Evolutionary conservation across 2,329 filamentous ascomycete genomes (phyloP).

Genomic region (Tolypocladium cylindrosporum): DNA sequence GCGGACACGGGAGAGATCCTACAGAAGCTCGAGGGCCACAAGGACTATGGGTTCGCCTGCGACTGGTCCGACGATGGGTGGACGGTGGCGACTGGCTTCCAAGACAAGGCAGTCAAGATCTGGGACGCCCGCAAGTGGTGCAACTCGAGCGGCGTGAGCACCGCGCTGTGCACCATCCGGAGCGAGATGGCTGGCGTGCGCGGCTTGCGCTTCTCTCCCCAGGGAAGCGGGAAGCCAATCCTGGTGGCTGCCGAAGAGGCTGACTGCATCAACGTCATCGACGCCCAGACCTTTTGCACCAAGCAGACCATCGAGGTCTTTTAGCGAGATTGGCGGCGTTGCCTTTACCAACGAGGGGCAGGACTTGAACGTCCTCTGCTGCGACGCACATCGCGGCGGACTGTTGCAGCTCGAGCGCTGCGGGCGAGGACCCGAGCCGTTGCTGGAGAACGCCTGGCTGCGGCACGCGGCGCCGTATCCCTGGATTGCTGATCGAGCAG

Average conservation of each 20-base stretch:
- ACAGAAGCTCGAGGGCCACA: conserved; percentile 51
- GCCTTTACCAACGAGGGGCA: conserved; percentile 57
- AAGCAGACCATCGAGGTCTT: conserved; percentile 66
- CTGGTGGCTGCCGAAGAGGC: conserved; percentile 68
- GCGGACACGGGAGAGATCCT: conserved; percentile 53
- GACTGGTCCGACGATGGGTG: conserved; percentile 72
- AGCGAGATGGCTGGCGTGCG: conserved; percentile 61
- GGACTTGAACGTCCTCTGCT: conserved; percentile 58
- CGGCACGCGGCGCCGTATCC: background rate
- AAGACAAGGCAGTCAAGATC: conserved; percentile 63
- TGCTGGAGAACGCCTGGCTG: conserved; percentile 10
- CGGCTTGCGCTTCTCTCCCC: conserved; percentile 60
- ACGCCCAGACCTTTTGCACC: conserved; percentile 52
- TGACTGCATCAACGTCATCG: conserved; percentile 62
- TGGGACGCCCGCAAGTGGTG: conserved; percentile 68
- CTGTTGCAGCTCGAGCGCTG: conserved; percentile 50
- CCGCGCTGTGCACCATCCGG: conserved; percentile 43
- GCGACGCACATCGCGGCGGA: conserved; percentile 56
- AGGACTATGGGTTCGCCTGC: conserved; percentile 65
- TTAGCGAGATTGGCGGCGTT: conserved; percentile 64
- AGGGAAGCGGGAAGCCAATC: conserved; percentile 55
- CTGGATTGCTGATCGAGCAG: background rate
- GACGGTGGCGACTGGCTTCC: conserved; percentile 66
- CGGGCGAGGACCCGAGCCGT: conserved; percentile 17
- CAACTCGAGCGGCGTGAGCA: conserved; percentile 35